These are phyloP conservation scores for Verticillium isaacii DNA, from an alignment of 2,329 filamentous ascomycete species.

Conservation along the genomic window DNA sequence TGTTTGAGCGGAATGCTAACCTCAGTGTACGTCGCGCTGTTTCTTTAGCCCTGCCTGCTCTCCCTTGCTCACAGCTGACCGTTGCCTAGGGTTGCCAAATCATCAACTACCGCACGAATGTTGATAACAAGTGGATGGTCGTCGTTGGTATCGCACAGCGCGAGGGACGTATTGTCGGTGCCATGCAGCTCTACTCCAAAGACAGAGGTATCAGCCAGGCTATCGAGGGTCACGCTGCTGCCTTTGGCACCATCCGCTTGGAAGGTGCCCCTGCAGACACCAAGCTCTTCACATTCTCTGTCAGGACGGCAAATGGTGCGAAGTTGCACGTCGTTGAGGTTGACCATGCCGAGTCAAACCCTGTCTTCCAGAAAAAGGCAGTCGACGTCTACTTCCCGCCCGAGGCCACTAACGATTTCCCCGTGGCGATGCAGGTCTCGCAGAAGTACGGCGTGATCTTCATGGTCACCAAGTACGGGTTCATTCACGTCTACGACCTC, in stretches of 20 bases:
- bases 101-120: slow-evolving; percentile 97
- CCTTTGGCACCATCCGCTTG: slow-evolving; percentile 83
- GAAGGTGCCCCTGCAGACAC: slow-evolving; percentile 88
- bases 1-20: slow-evolving; percentile 92
- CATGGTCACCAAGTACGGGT: slow-evolving; percentile 97
- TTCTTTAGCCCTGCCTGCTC: not conserved
- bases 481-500: slow-evolving; percentile 97
- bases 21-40: slow-evolving; percentile 60
- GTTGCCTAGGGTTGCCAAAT: slow-evolving; percentile 82
- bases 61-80: slow-evolving; percentile 2
- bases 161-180: slow-evolving; percentile 87
- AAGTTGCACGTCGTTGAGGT: slow-evolving; percentile 98
- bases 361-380: slow-evolving; percentile 87
- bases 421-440: slow-evolving; percentile 95
- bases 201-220: slow-evolving; percentile 96
- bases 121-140: slow-evolving; percentile 97
- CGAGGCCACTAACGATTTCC: slow-evolving; percentile 95
- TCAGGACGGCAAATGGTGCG: slow-evolving; percentile 80
- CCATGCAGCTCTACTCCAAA: slow-evolving; percentile 95
- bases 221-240: slow-evolving; percentile 94
- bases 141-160: slow-evolving; percentile 94
- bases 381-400: slow-evolving; percentile 97
- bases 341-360: slow-evolving; percentile 86
- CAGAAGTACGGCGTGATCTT: slow-evolving; percentile 96
- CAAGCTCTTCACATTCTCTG: slow-evolving; percentile 95